Evolutionary conservation across 1,284 basidiomycete species (phyloP).

Genomic region (Leccinum subrobustum): DNA sequence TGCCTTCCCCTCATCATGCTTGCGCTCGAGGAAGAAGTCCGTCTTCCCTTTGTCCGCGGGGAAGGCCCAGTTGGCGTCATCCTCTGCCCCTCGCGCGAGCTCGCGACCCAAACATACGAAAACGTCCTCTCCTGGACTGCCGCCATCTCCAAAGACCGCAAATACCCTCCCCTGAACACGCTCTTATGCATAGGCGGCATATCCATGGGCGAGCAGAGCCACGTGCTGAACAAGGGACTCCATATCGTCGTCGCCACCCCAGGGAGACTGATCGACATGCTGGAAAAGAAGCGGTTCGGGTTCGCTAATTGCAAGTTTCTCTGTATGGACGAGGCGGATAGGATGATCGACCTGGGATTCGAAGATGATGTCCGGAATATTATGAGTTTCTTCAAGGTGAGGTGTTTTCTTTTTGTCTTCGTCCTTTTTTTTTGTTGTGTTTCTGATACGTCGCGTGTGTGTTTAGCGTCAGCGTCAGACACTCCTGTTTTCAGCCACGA

Average conservation of each 20-base stretch:
- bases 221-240: conserved; percentile 85
- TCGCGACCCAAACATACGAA: conserved; percentile 96
- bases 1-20: conserved; percentile 95
- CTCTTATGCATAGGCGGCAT: conserved; percentile 97
- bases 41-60: conserved; percentile 85
- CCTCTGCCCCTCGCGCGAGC: conserved; percentile 92
- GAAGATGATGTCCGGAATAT: conserved; percentile 98
- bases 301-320: conserved; percentile 93
- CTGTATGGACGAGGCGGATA: conserved; percentile 98
- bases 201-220: conserved; percentile 94
- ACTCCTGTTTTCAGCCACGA: conserved; percentile 95
- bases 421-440: conserved; percentile 18
- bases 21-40: conserved; percentile 89
- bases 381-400: conserved; percentile 95
- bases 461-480: conserved; percentile 88
- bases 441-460: neutral
- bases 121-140: conserved; percentile 86
- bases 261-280: conserved; percentile 94
- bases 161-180: conserved; percentile 84
- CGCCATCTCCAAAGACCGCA: conserved; percentile 75
- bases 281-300: conserved; percentile 91
- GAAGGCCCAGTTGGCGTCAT: conserved; percentile 96
- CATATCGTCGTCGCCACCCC: conserved; percentile 98
- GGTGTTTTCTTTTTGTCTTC: neutral
- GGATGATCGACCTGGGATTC: conserved; percentile 99